phyloP scores from a whole-genome alignment of 2,329 filamentous ascomycete genomes.

The Diaporthe australafricana region DNA sequence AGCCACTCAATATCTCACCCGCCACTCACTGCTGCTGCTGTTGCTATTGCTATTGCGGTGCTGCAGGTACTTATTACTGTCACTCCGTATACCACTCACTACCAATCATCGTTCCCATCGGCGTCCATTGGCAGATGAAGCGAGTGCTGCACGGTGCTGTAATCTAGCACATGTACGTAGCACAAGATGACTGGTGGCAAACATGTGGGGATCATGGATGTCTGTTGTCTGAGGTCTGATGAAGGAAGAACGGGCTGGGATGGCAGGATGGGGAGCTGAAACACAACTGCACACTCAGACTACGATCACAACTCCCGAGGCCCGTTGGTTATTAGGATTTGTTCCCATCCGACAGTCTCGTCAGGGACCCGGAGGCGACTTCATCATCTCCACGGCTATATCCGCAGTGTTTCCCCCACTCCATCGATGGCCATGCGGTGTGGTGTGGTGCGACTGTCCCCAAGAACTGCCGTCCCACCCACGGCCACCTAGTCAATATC shows the following conservation, averaged over 20 bases:
- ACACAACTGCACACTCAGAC: background rate
- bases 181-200: constrained; percentile 3
- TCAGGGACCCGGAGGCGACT: background rate
- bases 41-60: background rate
- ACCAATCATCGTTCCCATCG: too few relatives aligned
- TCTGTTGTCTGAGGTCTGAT: background rate
- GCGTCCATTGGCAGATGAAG: too few relatives aligned
- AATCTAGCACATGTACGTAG: too few relatives aligned
- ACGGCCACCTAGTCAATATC: constrained; percentile 7
- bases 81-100: too few relatives aligned
- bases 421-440: background rate
- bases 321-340: background rate
- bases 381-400: constrained; percentile 15
- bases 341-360: background rate
- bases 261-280: constrained; percentile 27
- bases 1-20: background rate
- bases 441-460: background rate
- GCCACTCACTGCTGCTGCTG: background rate
- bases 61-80: too few relatives aligned
- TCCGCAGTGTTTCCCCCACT: background rate
- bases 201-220: background rate
- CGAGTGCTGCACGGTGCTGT: too few relatives aligned
- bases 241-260: background rate
- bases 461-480: constrained; percentile 19
- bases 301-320: background rate